Evolutionary conservation across 495 filamentous ascomycete genomes (phyloP).

Genomic region (Cercophora sp.): DNA sequence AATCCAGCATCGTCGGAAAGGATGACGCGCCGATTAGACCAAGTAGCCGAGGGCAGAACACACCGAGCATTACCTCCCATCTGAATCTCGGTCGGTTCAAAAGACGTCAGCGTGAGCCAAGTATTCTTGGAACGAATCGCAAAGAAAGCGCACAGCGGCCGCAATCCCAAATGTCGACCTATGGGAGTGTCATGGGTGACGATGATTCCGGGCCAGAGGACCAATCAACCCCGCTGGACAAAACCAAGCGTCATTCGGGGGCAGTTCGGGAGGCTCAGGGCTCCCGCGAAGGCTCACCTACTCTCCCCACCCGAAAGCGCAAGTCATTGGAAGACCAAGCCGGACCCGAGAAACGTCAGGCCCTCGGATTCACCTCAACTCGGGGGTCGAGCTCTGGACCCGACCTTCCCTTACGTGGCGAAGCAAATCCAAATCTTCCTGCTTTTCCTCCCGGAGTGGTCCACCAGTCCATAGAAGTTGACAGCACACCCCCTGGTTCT

Average conservation of each 20-base stretch:
- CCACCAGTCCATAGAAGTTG: conserved; percentile 29
- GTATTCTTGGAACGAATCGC: conserved; percentile 42
- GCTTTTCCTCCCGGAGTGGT: conserved; percentile 10
- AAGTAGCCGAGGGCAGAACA: conserved; percentile 44
- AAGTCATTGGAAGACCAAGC: conserved; percentile 40
- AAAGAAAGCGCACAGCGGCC: conserved; percentile 32
- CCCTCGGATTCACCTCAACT: no score
- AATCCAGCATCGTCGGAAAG: conserved; percentile 43
- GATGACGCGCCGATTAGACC: conserved; percentile 44
- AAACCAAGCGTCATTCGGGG: conserved; percentile 32
- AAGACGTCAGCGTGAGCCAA: conserved; percentile 43
- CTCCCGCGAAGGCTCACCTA: conserved; percentile 20
- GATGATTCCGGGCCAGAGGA: conserved; percentile 42
- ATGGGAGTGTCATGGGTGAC: conserved; percentile 28
- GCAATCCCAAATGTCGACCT: conserved; percentile 26
- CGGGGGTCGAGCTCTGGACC: no score
- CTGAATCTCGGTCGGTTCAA: conserved; percentile 46
- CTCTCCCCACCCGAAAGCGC: conserved; percentile 37
- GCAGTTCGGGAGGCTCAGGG: conserved; percentile 6
- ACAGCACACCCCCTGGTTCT: conserved; percentile 22
- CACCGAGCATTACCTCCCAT: conserved; percentile 40
- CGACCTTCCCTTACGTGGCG: no score
- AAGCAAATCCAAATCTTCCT: no score
- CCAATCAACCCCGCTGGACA: conserved; percentile 39
- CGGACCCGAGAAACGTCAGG: conserved; percentile 21